These are phyloP conservation scores for Przewalskia tangutica DNA, from an alignment of 257 asterid genomes.

Conservation along the genomic window DNA sequence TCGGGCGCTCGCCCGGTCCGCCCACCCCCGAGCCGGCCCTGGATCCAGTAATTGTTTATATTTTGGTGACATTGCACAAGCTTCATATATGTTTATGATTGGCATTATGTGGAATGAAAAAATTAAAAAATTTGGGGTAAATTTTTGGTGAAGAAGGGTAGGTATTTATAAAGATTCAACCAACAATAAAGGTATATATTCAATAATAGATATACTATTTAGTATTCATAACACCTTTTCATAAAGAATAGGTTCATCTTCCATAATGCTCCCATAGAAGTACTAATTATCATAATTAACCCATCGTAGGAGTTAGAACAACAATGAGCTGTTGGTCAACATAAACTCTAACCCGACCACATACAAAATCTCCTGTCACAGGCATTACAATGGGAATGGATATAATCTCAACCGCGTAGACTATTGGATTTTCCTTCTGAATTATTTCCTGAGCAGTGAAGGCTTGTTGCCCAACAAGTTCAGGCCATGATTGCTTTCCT, in stretches of 20 bases:
- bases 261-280: neutral
- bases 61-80: too few species aligned
- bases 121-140: too few species aligned
- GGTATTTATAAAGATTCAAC: too few species aligned
- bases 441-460: neutral
- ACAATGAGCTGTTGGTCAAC: neutral
- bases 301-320: neutral
- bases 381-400: neutral
- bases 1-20: too few species aligned
- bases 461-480: neutral
- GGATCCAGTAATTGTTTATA: too few species aligned
- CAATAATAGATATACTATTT: too few species aligned
- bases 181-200: too few species aligned
- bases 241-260: neutral
- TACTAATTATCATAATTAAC: neutral
- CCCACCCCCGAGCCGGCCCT: too few species aligned
- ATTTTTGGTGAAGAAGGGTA: too few species aligned
- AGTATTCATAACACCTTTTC: too few species aligned
- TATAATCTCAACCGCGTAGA: neutral
- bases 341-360: neutral
- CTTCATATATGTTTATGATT: too few species aligned
- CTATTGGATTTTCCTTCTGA: neutral
- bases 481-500: neutral
- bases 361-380: neutral
- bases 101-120: too few species aligned